Percentiles rank a stretch among this genome's conserved stretches.
Conservation (phyloP, 331 rosid species). For the Erythrophleum ivorense region DNA sequence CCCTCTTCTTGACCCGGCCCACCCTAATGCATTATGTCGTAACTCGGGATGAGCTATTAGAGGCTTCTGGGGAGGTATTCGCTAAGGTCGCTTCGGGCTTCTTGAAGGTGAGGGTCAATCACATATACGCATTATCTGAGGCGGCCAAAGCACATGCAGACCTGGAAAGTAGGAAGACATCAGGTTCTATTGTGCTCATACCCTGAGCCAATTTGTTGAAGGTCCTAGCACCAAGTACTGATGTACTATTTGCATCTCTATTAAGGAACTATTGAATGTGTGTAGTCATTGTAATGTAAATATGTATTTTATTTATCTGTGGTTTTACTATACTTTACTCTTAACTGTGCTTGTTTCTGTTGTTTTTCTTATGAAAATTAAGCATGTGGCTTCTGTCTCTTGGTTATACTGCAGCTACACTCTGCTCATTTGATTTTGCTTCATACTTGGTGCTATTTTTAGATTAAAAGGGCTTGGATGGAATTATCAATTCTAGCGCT, state of each 20-base stretch:
- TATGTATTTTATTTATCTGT: neutral
- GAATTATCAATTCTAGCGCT: too few relatives aligned
- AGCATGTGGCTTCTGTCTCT: neutral
- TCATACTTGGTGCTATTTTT: neutral
- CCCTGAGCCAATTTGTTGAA: constrained; percentile 46
- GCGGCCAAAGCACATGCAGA: constrained; percentile 75
- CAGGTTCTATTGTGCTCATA: constrained; percentile 69
- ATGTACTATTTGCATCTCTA: neutral
- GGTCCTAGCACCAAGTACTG: neutral
- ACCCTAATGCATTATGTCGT: constrained; percentile 52
- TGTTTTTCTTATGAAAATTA: neutral
- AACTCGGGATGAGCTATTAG: constrained; percentile 62
- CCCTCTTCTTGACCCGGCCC: constrained; percentile 78
- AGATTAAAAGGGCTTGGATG: too few relatives aligned
- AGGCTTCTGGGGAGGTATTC: constrained; percentile 64
- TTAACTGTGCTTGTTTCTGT: neutral
- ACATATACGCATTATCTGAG: constrained; percentile 64
- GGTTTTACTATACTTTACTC: neutral
- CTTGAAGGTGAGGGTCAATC: constrained; percentile 65
- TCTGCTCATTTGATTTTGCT: neutral
- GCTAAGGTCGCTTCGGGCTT: constrained; percentile 55
- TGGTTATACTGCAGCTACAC: neutral
- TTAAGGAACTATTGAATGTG: neutral
- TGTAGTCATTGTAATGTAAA: neutral
- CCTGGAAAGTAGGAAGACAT: constrained; percentile 66